A percentile compares a stretch with the other conserved stretches of the same genome.
phyloP scores from a whole-genome alignment of 2,329 filamentous ascomycete species.

The Teratosphaeria destructans region DNA sequence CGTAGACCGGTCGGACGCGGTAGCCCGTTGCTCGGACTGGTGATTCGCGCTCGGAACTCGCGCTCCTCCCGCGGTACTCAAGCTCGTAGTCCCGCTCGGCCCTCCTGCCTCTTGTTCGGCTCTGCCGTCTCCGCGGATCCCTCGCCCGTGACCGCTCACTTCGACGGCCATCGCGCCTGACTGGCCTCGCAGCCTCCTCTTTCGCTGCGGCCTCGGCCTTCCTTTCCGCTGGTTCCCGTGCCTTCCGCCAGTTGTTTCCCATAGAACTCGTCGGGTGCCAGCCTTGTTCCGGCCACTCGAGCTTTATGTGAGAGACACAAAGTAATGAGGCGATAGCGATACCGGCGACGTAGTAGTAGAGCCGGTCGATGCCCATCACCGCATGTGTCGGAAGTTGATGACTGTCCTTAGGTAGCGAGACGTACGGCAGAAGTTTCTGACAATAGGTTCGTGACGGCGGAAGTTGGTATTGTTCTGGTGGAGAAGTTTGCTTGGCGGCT shows the following conservation, averaged over 20 bases:
- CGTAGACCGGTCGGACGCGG: neutral
- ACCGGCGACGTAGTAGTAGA: slow-evolving; percentile 19
- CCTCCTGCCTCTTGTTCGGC: neutral
- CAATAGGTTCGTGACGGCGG: slow-evolving; percentile 3
- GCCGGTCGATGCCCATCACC: slow-evolving; percentile 18
- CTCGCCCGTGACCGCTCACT: slow-evolving; percentile 3
- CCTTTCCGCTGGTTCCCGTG: neutral
- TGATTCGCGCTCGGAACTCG: neutral
- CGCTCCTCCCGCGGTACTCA: neutral
- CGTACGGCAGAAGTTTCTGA: neutral
- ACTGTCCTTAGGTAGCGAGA: neutral
- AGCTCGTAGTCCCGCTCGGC: neutral
- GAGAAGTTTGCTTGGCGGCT: neutral
- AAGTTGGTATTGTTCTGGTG: slow-evolving; percentile 9
- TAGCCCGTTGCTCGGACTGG: neutral
- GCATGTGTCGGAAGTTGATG: neutral
- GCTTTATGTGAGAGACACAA: slow-evolving; percentile 16
- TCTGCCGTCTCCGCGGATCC: slow-evolving; percentile 1
- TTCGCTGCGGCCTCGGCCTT: neutral
- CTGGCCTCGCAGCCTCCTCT: slow-evolving; percentile 1
- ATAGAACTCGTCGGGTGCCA: slow-evolving; percentile 9
- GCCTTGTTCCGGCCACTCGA: slow-evolving; percentile 13
- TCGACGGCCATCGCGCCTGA: neutral
- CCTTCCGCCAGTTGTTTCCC: slow-evolving; percentile 6
- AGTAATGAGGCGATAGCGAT: slow-evolving; percentile 12